A percentile compares a stretch with the other conserved stretches of the same genome.
Conservation (phyloP, 2,329 filamentous ascomycete species). For the Sporothrix luriei region DNA sequence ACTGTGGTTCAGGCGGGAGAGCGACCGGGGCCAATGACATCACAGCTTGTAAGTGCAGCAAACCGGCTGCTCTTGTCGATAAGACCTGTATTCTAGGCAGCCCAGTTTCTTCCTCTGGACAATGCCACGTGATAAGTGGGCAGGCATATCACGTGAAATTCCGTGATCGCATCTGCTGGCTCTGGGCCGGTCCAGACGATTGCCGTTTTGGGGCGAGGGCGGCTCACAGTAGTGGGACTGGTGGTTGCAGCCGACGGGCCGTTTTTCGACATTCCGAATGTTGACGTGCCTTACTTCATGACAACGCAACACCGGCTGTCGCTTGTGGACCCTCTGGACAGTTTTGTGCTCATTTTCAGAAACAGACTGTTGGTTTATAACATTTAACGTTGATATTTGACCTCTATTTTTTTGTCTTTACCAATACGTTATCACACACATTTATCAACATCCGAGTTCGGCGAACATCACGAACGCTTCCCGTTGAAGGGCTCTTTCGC, state of each 20-base stretch:
- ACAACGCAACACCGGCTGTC: conserved; percentile 5
- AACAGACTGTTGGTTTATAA: not conserved
- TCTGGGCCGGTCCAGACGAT: not conserved
- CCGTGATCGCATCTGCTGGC: conserved; percentile 24
- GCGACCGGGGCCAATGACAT: conserved; percentile 30
- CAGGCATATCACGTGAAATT: conserved; percentile 34
- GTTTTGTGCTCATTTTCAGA: not conserved
- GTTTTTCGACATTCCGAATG: conserved; percentile 16
- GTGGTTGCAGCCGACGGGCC: not conserved
- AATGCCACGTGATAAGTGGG: conserved; percentile 16
- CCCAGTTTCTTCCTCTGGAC: not conserved
- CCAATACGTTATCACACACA: not conserved
- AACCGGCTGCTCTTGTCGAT: conserved; percentile 24
- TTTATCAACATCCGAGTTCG: conserved; percentile 9
- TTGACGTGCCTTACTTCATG: conserved; percentile 19
- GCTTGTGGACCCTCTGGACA: not conserved
- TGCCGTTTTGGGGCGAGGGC: conserved; percentile 28
- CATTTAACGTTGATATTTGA: not conserved
- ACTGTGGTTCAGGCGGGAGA: conserved; percentile 8
- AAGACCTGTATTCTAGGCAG: not conserved
- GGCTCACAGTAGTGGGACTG: not conserved
- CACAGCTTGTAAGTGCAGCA: conserved; percentile 8
- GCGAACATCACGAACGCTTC: conserved; percentile 10
- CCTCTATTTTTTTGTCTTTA: not conserved
- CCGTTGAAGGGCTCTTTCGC: not conserved